Conservation (phyloP, 352 stramenopile species). For the Globisporangium middletonii region DNA sequence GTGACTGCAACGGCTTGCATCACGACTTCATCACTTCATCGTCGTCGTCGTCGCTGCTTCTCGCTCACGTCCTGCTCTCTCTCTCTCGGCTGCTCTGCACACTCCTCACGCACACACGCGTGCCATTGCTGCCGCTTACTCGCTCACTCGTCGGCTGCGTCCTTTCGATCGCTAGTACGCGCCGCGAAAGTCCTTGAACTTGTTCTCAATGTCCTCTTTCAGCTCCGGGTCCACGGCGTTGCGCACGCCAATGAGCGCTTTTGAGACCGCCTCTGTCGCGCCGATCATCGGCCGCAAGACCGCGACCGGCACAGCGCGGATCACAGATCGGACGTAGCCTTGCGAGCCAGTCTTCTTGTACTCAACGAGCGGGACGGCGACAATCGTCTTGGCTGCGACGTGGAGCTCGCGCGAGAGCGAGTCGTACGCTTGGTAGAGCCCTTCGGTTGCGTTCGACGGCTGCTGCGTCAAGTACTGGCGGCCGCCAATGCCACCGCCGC, state of each 20-base stretch:
- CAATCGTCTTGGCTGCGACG: slow-evolving; percentile 83
- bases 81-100: too few relatives aligned
- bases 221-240: slow-evolving; percentile 86
- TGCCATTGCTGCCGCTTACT: too few relatives aligned
- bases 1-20: too few relatives aligned
- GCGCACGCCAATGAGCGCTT: slow-evolving; percentile 80
- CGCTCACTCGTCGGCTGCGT: too few relatives aligned
- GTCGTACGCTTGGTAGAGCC: slow-evolving; percentile 81
- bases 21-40: too few relatives aligned
- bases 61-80: too few relatives aligned
- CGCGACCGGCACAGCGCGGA: slow-evolving; percentile 80
- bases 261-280: slow-evolving; percentile 78
- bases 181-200: slow-evolving; percentile 85
- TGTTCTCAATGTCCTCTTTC: slow-evolving; percentile 90
- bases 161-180: slow-evolving; percentile 7
- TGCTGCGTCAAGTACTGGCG: slow-evolving; percentile 80
- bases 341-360: slow-evolving; percentile 89
- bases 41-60: too few relatives aligned
- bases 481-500: slow-evolving; percentile 65
- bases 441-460: slow-evolving; percentile 74
- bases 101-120: too few relatives aligned
- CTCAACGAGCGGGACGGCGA: slow-evolving; percentile 84
- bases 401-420: slow-evolving; percentile 80
- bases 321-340: slow-evolving; percentile 84
- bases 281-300: slow-evolving; percentile 86